phyloP scores from a whole-genome alignment of 352 stramenopile species.

The Phytophthora nicotianae region DNA sequence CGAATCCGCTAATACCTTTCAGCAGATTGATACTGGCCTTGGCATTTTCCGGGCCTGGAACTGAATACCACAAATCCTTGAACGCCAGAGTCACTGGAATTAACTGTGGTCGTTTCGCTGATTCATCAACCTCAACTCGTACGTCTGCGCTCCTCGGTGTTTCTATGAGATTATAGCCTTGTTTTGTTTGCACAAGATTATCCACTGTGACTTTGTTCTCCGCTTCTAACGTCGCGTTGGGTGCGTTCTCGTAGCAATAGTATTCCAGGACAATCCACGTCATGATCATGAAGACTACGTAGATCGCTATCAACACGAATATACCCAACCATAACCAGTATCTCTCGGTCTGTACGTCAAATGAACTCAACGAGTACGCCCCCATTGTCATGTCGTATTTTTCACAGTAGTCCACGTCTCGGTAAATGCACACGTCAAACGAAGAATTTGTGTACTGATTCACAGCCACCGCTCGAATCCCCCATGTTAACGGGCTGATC shows the following conservation, averaged over 20 bases:
- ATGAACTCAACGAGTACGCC: conserved; percentile 51
- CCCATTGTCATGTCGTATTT: conserved; percentile 35
- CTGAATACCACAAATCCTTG: conserved; percentile 42
- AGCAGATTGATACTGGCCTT: conserved; percentile 64
- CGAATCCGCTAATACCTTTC: conserved; percentile 66
- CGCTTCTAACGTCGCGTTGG: neutral
- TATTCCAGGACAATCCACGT: conserved; percentile 50
- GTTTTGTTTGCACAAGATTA: neutral
- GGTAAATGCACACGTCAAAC: conserved; percentile 49
- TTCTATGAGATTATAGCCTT: neutral
- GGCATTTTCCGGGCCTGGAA: conserved; percentile 24
- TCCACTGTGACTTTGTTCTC: neutral
- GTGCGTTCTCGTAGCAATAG: conserved; percentile 37
- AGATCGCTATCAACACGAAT: conserved; percentile 35
- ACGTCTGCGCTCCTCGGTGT: conserved; percentile 1
- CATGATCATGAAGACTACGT: conserved; percentile 8
- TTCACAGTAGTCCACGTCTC: conserved; percentile 51
- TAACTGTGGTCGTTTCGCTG: neutral
- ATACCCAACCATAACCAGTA: conserved; percentile 60
- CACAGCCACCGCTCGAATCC: conserved; percentile 54
- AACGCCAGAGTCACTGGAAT: conserved; percentile 36
- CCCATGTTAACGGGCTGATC: conserved; percentile 73
- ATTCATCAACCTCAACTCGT: neutral
- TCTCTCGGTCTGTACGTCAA: conserved; percentile 47
- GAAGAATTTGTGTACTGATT: conserved; percentile 58